Evolutionary conservation across 106 monocot genomes (phyloP).

Genomic region (Chionographis japonica): DNA sequence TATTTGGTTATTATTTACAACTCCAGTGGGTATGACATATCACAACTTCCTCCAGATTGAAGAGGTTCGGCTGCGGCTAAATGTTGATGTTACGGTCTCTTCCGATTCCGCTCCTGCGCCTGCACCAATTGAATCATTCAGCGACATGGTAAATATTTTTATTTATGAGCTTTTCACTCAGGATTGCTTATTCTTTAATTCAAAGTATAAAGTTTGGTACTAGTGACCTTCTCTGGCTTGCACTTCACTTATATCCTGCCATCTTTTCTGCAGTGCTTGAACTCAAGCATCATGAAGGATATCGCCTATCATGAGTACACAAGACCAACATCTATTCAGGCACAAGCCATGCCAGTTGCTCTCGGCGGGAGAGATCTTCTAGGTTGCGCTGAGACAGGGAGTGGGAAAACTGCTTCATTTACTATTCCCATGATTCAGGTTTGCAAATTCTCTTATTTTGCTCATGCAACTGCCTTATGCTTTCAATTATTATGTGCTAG

Average conservation of each 20-base stretch:
- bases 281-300: slow-evolving; percentile 51
- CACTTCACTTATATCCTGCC: background rate
- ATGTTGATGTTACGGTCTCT: slow-evolving; percentile 49
- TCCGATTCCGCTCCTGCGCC: slow-evolving; percentile 30
- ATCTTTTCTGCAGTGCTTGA: slow-evolving; percentile 28
- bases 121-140: slow-evolving; percentile 51
- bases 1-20: no score
- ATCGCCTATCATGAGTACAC: slow-evolving; percentile 52
- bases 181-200: no score
- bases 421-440: slow-evolving; percentile 71
- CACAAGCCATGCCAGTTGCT: slow-evolving; percentile 60
- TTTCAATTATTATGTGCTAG: no score
- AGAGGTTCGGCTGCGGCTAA: slow-evolving; percentile 42
- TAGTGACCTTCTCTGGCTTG: background rate
- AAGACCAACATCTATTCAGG: slow-evolving; percentile 54
- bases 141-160: slow-evolving; percentile 39
- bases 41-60: slow-evolving; percentile 32
- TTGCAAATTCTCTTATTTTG: background rate
- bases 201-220: background rate
- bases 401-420: slow-evolving; percentile 69
- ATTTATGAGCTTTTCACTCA: background rate
- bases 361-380: slow-evolving; percentile 54
- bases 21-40: background rate
- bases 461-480: no score
- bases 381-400: slow-evolving; percentile 63